These are phyloP conservation scores for Dothistroma septosporum DNA, from an alignment of 2,329 filamentous ascomycete genomes.

Conservation along the genomic window DNA sequence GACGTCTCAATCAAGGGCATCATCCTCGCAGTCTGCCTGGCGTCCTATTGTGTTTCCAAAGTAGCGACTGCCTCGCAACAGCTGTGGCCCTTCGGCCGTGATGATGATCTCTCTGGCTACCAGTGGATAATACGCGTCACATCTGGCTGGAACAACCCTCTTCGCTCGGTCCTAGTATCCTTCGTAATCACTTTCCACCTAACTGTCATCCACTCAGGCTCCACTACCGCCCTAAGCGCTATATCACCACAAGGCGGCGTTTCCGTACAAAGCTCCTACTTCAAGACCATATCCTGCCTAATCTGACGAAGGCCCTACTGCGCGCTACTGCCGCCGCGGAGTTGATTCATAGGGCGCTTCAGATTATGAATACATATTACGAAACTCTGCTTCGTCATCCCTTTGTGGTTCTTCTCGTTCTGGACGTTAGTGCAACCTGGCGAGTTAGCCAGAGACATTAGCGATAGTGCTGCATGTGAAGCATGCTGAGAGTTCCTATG, in stretches of 20 bases:
- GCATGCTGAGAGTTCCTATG: no score
- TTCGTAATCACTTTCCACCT: conserved; percentile 11
- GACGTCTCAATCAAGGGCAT: conserved; percentile 32
- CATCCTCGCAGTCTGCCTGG: conserved; percentile 33
- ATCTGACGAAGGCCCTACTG: conserved; percentile 35
- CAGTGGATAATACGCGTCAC: conserved; percentile 13
- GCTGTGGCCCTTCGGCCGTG: conserved; percentile 28
- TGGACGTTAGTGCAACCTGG: conserved; percentile 12
- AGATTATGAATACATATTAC: conserved; percentile 40
- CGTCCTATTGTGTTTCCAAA: conserved; percentile 32
- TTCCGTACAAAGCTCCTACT: conserved; percentile 40
- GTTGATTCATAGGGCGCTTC: conserved; percentile 39
- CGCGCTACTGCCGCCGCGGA: conserved; percentile 34
- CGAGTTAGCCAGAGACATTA: no score
- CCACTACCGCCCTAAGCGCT: conserved; percentile 41
- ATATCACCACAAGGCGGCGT: conserved; percentile 40
- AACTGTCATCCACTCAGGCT: conserved; percentile 33
- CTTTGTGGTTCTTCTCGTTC: conserved; percentile 17
- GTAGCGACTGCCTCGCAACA: conserved; percentile 40
- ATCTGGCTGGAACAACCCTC: conserved; percentile 12
- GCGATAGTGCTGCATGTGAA: no score
- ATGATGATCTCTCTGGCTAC: conserved; percentile 7
- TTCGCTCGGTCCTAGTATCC: conserved; percentile 8
- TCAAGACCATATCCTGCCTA: conserved; percentile 37
- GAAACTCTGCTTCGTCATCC: conserved; percentile 17